phyloP scores from a whole-genome alignment of 352 stramenopile species.

The Pythium periplocum region DNA sequence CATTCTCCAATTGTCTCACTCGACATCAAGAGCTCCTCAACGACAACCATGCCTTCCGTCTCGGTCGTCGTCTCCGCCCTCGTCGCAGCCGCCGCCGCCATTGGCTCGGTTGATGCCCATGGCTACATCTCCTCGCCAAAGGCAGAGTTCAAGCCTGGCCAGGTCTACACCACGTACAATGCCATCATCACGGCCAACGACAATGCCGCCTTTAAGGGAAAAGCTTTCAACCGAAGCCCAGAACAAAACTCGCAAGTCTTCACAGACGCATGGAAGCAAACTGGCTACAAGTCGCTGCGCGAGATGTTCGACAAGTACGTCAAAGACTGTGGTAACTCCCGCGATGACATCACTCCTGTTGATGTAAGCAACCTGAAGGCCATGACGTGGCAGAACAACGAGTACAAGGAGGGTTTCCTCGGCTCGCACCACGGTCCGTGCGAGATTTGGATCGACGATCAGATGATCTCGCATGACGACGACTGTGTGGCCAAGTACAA shows the following conservation, averaged over 20 bases:
- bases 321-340: constrained; percentile 17
- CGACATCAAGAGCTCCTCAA: too few relatives aligned
- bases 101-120: constrained; percentile 8
- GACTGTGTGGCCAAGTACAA: constrained; percentile 13
- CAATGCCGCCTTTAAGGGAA: constrained; percentile 23
- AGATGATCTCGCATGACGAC: constrained; percentile 16
- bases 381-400: constrained; percentile 29
- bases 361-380: constrained; percentile 17
- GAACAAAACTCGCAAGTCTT: constrained; percentile 12
- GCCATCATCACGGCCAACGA: constrained; percentile 3
- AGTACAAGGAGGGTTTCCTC: constrained; percentile 43
- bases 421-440: constrained; percentile 18
- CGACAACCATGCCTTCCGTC: too few relatives aligned
- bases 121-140: constrained; percentile 24
- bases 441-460: constrained; percentile 20
- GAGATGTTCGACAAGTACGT: constrained; percentile 17
- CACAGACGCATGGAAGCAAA: constrained; percentile 16
- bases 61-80: too few relatives aligned
- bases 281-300: constrained; percentile 14
- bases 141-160: constrained; percentile 16
- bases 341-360: constrained; percentile 7
- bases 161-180: constrained; percentile 21
- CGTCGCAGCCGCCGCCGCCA: too few relatives aligned
- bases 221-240: constrained; percentile 22
- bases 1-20: too few relatives aligned